These are phyloP conservation scores for Lasiodiplodia sp. DNA, from an alignment of 2,329 filamentous ascomycete genomes.

Conservation along the genomic window DNA sequence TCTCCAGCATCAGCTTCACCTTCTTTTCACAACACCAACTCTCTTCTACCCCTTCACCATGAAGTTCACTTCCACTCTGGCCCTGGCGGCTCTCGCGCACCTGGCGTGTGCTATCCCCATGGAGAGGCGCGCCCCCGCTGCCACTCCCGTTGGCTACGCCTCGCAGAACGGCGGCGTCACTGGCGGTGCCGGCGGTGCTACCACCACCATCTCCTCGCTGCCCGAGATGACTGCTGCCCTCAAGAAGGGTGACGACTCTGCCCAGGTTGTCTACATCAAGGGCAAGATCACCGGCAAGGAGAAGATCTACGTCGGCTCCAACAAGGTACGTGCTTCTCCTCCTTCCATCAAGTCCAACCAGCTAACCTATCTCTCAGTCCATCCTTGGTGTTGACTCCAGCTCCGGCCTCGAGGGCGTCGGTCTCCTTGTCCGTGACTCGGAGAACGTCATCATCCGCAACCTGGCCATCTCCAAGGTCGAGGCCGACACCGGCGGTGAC, in stretches of 20 bases:
- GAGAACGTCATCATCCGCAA: constrained; percentile 70
- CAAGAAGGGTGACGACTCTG: constrained; percentile 3
- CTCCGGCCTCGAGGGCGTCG: constrained; percentile 52
- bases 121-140: constrained; percentile 31
- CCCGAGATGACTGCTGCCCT: constrained; percentile 60
- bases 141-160: constrained; percentile 54
- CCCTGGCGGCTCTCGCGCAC: constrained; percentile 22
- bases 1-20: constrained; percentile 26
- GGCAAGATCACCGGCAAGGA: constrained; percentile 21
- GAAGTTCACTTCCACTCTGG: constrained; percentile 25
- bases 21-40: constrained; percentile 6
- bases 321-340: constrained; percentile 17
- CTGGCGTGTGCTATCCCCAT: constrained; percentile 25
- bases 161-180: constrained; percentile 61
- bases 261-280: constrained; percentile 21
- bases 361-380: constrained; percentile 13
- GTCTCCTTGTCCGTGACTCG: constrained; percentile 61
- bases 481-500: constrained; percentile 62
- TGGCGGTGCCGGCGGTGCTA: constrained; percentile 62
- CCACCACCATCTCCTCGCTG: constrained; percentile 62
- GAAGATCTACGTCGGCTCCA: constrained; percentile 26
- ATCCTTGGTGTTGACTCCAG: constrained; percentile 51
- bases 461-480: constrained; percentile 65
- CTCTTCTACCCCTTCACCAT: constrained; percentile 1
- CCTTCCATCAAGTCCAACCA: neutral